Evolutionary conservation across 805 yeast genomes (phyloP).

Genomic region (Yarrowia porcina): DNA sequence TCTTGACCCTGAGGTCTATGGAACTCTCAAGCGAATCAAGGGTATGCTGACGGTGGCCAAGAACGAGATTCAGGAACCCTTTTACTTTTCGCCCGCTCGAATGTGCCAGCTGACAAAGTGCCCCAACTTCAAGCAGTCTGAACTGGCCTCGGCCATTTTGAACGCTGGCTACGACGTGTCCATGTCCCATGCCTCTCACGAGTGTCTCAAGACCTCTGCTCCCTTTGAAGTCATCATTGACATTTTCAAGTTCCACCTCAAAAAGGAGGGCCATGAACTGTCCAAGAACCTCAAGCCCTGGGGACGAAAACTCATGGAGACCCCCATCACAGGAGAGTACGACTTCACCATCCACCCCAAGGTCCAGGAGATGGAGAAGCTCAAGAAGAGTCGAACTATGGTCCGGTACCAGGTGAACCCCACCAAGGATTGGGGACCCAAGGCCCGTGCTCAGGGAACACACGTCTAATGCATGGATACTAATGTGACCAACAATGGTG

Average conservation of each 20-base stretch:
- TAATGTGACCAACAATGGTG: conserved; percentile 7
- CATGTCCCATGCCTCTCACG: conserved; percentile 82
- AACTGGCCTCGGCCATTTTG: conserved; percentile 74
- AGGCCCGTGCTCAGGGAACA: conserved; percentile 49
- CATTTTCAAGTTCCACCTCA: conserved; percentile 36
- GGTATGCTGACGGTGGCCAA: conserved; percentile 89
- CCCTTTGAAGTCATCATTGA: conserved; percentile 78
- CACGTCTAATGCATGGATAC: conserved; percentile 6
- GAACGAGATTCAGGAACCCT: conserved; percentile 66
- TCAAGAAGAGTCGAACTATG: conserved; percentile 67
- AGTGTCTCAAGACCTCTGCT: conserved; percentile 86
- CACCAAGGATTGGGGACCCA: conserved; percentile 95
- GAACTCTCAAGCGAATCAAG: conserved; percentile 76
- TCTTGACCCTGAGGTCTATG: conserved; percentile 57
- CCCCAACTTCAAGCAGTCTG: conserved; percentile 76
- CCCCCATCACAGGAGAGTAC: conserved; percentile 8
- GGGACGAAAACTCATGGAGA: conserved; percentile 16
- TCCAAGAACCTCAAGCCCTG: conserved; percentile 21
- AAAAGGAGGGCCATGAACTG: not conserved
- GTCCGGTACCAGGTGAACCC: conserved; percentile 92
- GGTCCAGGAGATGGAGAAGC: conserved; percentile 54
- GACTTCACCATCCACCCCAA: conserved; percentile 55
- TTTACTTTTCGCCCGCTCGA: conserved; percentile 78
- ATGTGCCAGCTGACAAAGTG: conserved; percentile 72
- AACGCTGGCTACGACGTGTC: conserved; percentile 80